Percentiles rank a stretch among this genome's conserved stretches.
Evolutionary conservation across 495 filamentous ascomycete genomes (phyloP).

Genomic region (Aspergillus leporis): DNA sequence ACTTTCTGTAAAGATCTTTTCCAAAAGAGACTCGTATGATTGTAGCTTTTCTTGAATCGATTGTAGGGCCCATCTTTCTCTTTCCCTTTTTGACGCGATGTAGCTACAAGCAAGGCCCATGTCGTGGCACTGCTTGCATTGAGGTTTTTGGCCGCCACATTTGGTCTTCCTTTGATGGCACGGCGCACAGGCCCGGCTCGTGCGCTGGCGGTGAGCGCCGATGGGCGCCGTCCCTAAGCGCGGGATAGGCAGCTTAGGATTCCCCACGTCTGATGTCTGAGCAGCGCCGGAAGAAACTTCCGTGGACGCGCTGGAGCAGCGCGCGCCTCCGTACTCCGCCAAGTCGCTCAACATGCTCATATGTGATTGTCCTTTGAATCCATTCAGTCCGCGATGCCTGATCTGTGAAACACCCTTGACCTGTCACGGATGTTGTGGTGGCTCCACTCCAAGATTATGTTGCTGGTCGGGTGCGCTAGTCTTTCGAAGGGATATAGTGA

Average conservation of each 20-base stretch:
- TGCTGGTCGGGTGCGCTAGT: too few species aligned
- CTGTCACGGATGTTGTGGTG: too few species aligned
- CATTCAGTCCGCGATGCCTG: too few species aligned
- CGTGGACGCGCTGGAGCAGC: neutral
- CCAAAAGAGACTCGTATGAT: constrained; percentile 19
- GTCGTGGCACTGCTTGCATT: constrained; percentile 15
- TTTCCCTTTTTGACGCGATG: constrained; percentile 16
- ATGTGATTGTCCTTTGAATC: too few species aligned
- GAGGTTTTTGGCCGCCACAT: constrained; percentile 39
- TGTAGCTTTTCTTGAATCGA: constrained; percentile 2
- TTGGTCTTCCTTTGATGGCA: constrained; percentile 43
- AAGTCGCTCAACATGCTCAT: neutral
- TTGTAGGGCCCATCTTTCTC: constrained; percentile 13
- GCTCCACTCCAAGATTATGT: too few species aligned
- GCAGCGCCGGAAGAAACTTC: neutral
- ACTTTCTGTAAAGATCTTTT: constrained; percentile 14
- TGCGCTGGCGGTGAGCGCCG: constrained; percentile 13
- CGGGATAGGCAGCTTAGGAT: neutral
- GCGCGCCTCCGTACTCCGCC: too few species aligned
- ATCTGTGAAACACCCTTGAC: too few species aligned
- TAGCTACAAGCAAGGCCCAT: constrained; percentile 17
- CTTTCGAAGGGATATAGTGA: too few species aligned
- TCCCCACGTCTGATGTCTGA: neutral
- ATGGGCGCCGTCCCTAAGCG: neutral
- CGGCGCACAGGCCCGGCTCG: constrained; percentile 37